These are phyloP conservation scores for Aspergillus incahuasiensis DNA, from an alignment of 495 filamentous ascomycete species.

Conservation along the genomic window DNA sequence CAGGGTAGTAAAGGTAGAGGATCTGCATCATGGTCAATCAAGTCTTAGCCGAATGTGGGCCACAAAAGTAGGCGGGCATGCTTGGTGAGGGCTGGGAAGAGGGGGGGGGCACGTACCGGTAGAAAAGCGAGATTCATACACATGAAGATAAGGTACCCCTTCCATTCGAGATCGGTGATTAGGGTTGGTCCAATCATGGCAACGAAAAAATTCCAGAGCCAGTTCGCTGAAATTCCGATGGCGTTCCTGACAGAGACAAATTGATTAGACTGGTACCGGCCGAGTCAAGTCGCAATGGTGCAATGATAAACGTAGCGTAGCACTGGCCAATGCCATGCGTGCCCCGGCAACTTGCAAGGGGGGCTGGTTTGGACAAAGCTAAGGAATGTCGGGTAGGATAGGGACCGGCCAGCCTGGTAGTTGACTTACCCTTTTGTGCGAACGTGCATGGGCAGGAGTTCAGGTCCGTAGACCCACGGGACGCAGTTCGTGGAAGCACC, in stretches of 20 bases:
- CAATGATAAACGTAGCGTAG: background rate
- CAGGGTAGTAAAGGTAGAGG: slow-evolving; percentile 41
- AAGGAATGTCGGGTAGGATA: background rate
- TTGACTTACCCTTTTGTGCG: slow-evolving; percentile 35
- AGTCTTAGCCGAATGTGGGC: too few species aligned
- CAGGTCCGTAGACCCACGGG: slow-evolving; percentile 45
- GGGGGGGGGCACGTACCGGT: slow-evolving; percentile 31
- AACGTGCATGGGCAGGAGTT: slow-evolving; percentile 40
- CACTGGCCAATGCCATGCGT: background rate
- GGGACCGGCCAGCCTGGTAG: background rate
- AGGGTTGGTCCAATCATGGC: slow-evolving; percentile 55
- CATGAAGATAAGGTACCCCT: slow-evolving; percentile 57
- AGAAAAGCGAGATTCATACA: slow-evolving; percentile 49
- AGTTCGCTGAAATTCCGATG: slow-evolving; percentile 31
- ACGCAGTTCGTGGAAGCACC: slow-evolving; percentile 47
- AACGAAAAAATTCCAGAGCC: slow-evolving; percentile 53
- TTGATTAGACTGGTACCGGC: slow-evolving; percentile 1
- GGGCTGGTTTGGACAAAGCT: background rate
- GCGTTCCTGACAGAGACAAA: slow-evolving; percentile 18
- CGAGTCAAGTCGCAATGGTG: background rate
- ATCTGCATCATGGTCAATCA: slow-evolving; percentile 13
- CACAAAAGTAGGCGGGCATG: background rate
- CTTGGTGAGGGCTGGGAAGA: background rate
- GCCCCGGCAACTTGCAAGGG: background rate
- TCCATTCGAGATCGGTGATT: slow-evolving; percentile 49